Evolutionary conservation across 306 rosid genomes (phyloP), one percentile per base, ranked within the genome.

Genomic region (Glycyrrhiza uralensis): DNA sequence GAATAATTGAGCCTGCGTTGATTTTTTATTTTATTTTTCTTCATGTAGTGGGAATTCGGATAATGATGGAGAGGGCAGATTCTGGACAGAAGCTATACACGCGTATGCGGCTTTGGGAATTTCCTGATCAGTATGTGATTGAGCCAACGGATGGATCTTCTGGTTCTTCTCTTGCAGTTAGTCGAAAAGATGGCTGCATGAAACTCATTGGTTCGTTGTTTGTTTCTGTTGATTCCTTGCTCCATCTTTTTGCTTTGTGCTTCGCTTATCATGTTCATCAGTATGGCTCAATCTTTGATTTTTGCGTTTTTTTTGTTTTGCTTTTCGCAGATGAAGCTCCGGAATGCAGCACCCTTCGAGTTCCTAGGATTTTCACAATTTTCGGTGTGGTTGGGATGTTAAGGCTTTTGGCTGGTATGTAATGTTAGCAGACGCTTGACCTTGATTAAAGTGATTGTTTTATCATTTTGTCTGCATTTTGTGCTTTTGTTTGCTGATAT

Each of bases 121-220:
- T 88, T 72, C 89, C 92, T 23, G 89, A 88, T 79, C 92, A 85
- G 85, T 90, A 78, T 69, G 90, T 90, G 45, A 61, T 90, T 41
- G 95, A 92, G 83, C 96, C 98, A n/a, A 90, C 94, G 38, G 98
- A 92, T 82, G 98, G 94, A 26, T 86, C 96, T 73, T 82, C 79
- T 60, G 90, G 88, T 73, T 84, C 92, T 45, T 85, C 87, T 64
- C 73, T 90, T 87, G 72, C 90, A 0, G 84, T 92, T 20, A 83
- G 86, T 59, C 84, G 94, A 15, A 71, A 59, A 4, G 96, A 92
- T 52, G 96, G 92, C 26, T 89, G 95, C 17, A 80, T 90, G 89
- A 87, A 78, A 47, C 90, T 92, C 63, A 84, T 92, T 56, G 96
- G 96, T 90, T 42, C 3, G 89, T 10, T 79, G 13, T 50, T 10